phyloP scores from a whole-genome alignment of 805 yeast species.

The Ogataea siamensis region DNA sequence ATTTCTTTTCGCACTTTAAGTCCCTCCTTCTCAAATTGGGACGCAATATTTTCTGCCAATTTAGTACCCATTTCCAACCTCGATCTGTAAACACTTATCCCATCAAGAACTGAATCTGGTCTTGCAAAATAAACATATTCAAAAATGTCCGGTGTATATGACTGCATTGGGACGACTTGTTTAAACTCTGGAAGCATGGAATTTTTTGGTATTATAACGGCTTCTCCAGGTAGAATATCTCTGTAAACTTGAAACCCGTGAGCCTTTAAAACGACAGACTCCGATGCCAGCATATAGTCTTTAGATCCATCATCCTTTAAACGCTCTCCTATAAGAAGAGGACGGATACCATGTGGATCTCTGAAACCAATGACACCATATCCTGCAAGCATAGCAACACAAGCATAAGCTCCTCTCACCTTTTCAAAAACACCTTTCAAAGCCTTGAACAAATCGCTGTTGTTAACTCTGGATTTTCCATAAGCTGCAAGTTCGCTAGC shows the following conservation, averaged over 20 bases:
- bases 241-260: constrained; percentile 78
- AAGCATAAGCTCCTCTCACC: constrained; percentile 96
- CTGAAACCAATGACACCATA: constrained; percentile 94
- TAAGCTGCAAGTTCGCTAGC: constrained; percentile 89
- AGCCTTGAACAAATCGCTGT: constrained; percentile 84
- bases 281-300: constrained; percentile 95
- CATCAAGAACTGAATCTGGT: constrained; percentile 94
- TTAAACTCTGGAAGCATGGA: constrained; percentile 70
- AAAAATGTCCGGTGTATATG: constrained; percentile 92
- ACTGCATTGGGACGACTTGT: constrained; percentile 75
- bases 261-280: constrained; percentile 91
- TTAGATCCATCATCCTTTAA: constrained; percentile 59
- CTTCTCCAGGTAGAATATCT: constrained; percentile 93
- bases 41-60: constrained; percentile 68
- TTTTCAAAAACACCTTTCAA: constrained; percentile 74
- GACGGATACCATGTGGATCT: constrained; percentile 96
- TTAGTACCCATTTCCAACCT: constrained; percentile 92
- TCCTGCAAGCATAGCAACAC: constrained; percentile 93
- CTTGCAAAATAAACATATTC: constrained; percentile 98
- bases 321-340: constrained; percentile 84
- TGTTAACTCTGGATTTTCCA: constrained; percentile 91
- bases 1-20: constrained; percentile 53
- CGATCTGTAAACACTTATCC: constrained; percentile 92
- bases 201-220: constrained; percentile 85
- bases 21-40: constrained; percentile 37